Percentiles rank a stretch among this genome's conserved stretches.
Evolutionary conservation across 768 basidiomycete genomes (phyloP).

Genomic region (Phylloporus sp.): DNA sequence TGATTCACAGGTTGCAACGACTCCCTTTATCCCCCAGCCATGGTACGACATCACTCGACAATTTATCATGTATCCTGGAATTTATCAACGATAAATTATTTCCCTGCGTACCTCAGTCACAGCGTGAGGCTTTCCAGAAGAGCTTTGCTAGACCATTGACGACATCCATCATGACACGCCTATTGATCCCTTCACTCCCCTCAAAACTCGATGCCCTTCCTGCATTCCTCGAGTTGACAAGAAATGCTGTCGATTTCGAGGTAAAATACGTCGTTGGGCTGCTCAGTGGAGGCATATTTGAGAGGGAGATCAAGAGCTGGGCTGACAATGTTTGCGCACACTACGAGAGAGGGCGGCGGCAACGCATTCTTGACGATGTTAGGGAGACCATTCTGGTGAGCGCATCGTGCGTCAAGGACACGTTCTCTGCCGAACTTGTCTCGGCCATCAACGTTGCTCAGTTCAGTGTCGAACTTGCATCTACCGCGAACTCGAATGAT

Average conservation of each 20-base stretch:
- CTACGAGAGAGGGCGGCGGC: conserved; percentile 75
- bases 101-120: conserved; percentile 46
- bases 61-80: conserved; percentile 52
- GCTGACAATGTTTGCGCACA: conserved; percentile 61
- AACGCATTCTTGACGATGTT: conserved; percentile 59
- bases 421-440: conserved; percentile 25
- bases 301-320: conserved; percentile 64
- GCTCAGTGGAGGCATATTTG: conserved; percentile 45
- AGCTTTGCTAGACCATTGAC: conserved; percentile 60
- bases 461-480: background rate
- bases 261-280: conserved; percentile 45
- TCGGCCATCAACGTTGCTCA: conserved; percentile 2
- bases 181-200: conserved; percentile 71
- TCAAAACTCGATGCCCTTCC: conserved; percentile 57
- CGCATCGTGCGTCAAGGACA: conserved; percentile 15
- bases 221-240: conserved; percentile 54
- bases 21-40: conserved; percentile 41
- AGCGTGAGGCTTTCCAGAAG: conserved; percentile 45
- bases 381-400: conserved; percentile 50
- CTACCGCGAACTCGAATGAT: conserved; percentile 38
- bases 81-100: conserved; percentile 63
- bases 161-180: conserved; percentile 55
- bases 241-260: conserved; percentile 67
- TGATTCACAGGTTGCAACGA: conserved; percentile 47
- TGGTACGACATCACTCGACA: conserved; percentile 42